Conservation (phyloP, 371 early-diverging fungal genomes). For the Blastocladiella emersonii region DNA sequence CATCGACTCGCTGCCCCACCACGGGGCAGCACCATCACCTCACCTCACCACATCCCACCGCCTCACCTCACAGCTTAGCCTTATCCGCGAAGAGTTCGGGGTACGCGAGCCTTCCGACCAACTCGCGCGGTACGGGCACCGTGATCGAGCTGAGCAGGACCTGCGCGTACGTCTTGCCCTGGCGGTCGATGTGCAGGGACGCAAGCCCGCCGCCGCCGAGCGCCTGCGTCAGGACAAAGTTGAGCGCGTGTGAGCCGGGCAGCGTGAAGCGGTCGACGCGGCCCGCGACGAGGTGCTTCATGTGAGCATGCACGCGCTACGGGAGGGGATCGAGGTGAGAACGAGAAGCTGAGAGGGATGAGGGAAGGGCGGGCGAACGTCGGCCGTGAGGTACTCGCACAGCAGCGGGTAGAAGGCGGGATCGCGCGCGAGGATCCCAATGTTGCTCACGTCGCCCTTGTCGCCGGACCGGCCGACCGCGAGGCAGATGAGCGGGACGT, state of each 20-base stretch:
- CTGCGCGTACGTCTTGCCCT: conserved; percentile 63
- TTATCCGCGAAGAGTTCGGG: too few species aligned
- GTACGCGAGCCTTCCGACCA: too few species aligned
- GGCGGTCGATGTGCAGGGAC: conserved; percentile 49
- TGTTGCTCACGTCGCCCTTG: conserved; percentile 56
- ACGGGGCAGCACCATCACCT: too few species aligned
- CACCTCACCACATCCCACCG: too few species aligned
- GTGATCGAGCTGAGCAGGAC: conserved; percentile 37
- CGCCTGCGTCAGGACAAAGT: conserved; percentile 53
- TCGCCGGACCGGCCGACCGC: conserved; percentile 60
- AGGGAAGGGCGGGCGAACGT: conserved; percentile 3
- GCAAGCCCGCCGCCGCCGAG: conserved; percentile 56
- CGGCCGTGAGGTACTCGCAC: conserved; percentile 22
- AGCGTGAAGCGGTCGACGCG: conserved; percentile 47
- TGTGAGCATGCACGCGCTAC: conserved; percentile 36
- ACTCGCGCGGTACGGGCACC: too few species aligned
- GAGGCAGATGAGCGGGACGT: conserved; percentile 38
- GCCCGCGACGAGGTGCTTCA: conserved; percentile 50
- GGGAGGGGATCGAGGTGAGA: not conserved
- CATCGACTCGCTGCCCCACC: too few species aligned
- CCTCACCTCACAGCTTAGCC: too few species aligned
- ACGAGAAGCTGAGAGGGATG: not conserved
- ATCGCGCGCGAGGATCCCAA: conserved; percentile 52
- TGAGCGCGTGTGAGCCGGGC: conserved; percentile 45
- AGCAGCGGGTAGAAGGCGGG: conserved; percentile 38